Percentiles rank a stretch among this genome's conserved stretches.
These are phyloP conservation scores for Erigeron canadensis DNA, from an alignment of 129 eudicot species.

Conservation along the genomic window DNA sequence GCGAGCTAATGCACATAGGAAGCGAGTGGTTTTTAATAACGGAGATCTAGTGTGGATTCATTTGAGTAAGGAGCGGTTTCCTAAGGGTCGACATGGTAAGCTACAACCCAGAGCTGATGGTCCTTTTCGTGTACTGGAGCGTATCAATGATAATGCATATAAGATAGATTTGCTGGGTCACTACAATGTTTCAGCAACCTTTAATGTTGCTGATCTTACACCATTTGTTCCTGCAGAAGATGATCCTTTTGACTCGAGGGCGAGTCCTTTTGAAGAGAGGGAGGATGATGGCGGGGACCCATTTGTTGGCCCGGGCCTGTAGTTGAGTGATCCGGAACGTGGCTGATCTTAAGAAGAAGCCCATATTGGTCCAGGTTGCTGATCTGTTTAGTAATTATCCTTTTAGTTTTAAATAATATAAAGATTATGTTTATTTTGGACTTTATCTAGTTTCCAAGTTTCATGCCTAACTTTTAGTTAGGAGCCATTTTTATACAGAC, in stretches of 20 bases:
- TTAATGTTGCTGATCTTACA: background rate
- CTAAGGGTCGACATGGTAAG: background rate
- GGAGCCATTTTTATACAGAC: too few relatives aligned
- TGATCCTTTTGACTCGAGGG: background rate
- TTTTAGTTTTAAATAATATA: too few relatives aligned
- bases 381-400: too few relatives aligned
- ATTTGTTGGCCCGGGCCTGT: too few relatives aligned
- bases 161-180: background rate
- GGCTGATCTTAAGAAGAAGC: too few relatives aligned
- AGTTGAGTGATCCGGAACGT: too few relatives aligned
- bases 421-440: too few relatives aligned
- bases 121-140: background rate
- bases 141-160: conserved; percentile 1
- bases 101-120: background rate
- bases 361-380: too few relatives aligned
- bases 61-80: background rate
- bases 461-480: too few relatives aligned
- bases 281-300: background rate
- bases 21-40: background rate
- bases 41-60: background rate
- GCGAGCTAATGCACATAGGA: background rate
- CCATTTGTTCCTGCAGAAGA: background rate
- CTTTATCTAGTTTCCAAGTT: too few relatives aligned
- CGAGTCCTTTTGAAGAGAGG: conserved; percentile 1
- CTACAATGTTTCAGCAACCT: background rate